These are phyloP conservation scores for Solanum clarkiae DNA, from an alignment of 257 asterid genomes.

Conservation along the genomic window DNA sequence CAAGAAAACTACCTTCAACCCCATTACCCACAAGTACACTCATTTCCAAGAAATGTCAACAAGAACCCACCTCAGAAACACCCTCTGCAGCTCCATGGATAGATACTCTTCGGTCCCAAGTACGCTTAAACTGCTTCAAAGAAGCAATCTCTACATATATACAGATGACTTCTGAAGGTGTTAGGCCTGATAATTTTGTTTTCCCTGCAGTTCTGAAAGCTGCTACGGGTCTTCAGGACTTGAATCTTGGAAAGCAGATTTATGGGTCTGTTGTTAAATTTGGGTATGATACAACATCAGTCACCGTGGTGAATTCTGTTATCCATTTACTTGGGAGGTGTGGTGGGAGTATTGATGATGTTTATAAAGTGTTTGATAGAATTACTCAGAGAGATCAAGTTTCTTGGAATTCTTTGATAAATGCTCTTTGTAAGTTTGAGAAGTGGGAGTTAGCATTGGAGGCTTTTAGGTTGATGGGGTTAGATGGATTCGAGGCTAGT, in stretches of 20 bases:
- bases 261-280: constrained; percentile 45
- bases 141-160: constrained; percentile 54
- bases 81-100: constrained; percentile 44
- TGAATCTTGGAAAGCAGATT: constrained; percentile 55
- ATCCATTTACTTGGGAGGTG: constrained; percentile 55
- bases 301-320: constrained; percentile 60
- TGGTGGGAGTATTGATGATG: constrained; percentile 30
- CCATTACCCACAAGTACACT: not conserved
- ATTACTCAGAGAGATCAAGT: constrained; percentile 69
- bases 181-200: constrained; percentile 62
- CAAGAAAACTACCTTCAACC: not conserved
- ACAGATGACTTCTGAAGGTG: constrained; percentile 46
- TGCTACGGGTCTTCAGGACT: constrained; percentile 50
- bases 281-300: constrained; percentile 42
- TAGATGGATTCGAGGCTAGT: constrained; percentile 45
- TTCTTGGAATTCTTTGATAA: constrained; percentile 77
- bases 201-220: constrained; percentile 73
- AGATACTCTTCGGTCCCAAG: constrained; percentile 48
- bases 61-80: constrained; percentile 7
- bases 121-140: constrained; percentile 41
- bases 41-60: constrained; percentile 9
- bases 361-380: constrained; percentile 55
- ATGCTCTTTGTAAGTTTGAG: constrained; percentile 54
- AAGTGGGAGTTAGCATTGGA: constrained; percentile 73
- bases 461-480: constrained; percentile 48